Evolutionary conservation across 805 yeast genomes (phyloP).

Genomic region (Schwanniomyces polymorphus): DNA sequence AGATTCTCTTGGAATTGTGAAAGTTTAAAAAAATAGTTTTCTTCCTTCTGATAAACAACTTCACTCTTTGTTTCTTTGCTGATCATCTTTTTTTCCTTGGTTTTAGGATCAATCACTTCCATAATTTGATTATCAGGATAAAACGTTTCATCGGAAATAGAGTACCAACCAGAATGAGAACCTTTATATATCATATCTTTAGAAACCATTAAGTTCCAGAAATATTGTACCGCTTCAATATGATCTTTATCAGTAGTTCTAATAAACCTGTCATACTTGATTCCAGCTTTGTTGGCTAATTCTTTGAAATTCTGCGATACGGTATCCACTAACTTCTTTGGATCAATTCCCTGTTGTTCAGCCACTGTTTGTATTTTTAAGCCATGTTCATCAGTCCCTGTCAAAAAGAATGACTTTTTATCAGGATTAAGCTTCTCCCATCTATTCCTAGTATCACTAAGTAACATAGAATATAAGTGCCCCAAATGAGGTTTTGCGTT

Average conservation of each 20-base stretch:
- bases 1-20: constrained; percentile 58
- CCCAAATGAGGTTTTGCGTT: constrained; percentile 95
- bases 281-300: constrained; percentile 58
- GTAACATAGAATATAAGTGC: constrained; percentile 82
- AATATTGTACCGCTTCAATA: constrained; percentile 53
- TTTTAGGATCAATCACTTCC: constrained; percentile 18
- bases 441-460: constrained; percentile 76
- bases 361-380: constrained; percentile 91
- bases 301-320: constrained; percentile 62
- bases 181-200: constrained; percentile 79
- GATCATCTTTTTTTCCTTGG: constrained; percentile 34
- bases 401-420: constrained; percentile 53
- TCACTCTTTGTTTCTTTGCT: constrained; percentile 73
- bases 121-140: constrained; percentile 80
- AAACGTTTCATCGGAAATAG: constrained; percentile 91
- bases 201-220: constrained; percentile 66
- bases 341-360: constrained; percentile 40
- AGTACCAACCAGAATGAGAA: constrained; percentile 90
- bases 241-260: constrained; percentile 91
- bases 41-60: constrained; percentile 75
- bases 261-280: constrained; percentile 73
- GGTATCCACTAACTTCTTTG: constrained; percentile 71
- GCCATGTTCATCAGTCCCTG: constrained; percentile 98
- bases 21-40: constrained; percentile 82
- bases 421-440: constrained; percentile 56